These are phyloP conservation scores for Arxiozyma slooffiae DNA, from an alignment of 1,139 yeast genomes.

Conservation along the genomic window DNA sequence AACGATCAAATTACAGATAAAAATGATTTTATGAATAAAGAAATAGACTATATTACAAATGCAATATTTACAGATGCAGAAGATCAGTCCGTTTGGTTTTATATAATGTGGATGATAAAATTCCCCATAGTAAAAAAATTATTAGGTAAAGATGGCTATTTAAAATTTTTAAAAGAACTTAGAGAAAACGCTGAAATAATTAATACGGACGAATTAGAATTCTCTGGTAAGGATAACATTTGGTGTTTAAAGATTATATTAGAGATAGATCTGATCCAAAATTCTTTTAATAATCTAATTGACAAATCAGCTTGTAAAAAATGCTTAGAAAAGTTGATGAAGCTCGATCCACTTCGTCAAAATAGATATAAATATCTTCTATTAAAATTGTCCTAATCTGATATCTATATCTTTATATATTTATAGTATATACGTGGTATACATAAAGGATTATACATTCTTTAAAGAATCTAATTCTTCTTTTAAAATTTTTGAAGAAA, in stretches of 20 bases:
- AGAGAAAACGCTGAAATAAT: constrained; percentile 39
- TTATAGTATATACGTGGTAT: too few relatives aligned
- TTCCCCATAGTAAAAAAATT: constrained; percentile 34
- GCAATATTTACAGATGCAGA: constrained; percentile 91
- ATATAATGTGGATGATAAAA: constrained; percentile 71
- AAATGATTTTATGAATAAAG: constrained; percentile 40
- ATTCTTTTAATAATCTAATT: constrained; percentile 14
- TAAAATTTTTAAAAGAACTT: constrained; percentile 35
- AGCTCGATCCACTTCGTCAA: constrained; percentile 60
- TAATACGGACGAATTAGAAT: constrained; percentile 53
- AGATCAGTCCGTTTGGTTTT: constrained; percentile 89
- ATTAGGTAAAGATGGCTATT: constrained; percentile 24
- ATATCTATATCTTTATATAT: not conserved
- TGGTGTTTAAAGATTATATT: constrained; percentile 60
- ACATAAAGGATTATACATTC: not conserved
- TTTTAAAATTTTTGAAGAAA: constrained; percentile 39
- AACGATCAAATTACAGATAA: constrained; percentile 23
- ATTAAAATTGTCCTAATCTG: constrained; percentile 2
- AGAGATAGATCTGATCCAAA: constrained; percentile 35
- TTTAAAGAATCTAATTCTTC: constrained; percentile 15
- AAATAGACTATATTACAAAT: constrained; percentile 59
- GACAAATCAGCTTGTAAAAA: constrained; percentile 22
- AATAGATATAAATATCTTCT: constrained; percentile 44
- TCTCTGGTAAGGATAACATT: constrained; percentile 46
- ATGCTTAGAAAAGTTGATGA: constrained; percentile 37